A percentile compares a stretch with the other conserved stretches of the same genome.
phyloP scores from a whole-genome alignment of 345 rosid species.

The Eucalyptus coolabah region DNA sequence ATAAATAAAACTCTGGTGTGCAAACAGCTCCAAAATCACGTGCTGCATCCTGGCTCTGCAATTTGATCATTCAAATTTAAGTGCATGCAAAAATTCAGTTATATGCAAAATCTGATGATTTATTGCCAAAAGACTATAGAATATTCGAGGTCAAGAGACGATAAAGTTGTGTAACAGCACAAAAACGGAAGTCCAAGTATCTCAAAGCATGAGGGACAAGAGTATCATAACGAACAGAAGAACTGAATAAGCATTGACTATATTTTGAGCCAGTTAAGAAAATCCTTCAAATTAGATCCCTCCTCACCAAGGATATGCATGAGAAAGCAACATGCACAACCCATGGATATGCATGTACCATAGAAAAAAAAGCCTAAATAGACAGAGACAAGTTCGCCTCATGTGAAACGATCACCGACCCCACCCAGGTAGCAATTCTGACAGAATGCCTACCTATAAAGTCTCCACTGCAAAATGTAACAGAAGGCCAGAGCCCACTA shows the following conservation, averaged over 20 bases:
- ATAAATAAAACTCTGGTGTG: slow-evolving; percentile 83
- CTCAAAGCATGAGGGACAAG: neutral
- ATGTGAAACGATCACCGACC: neutral
- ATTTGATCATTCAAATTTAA: neutral
- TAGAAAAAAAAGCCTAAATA: neutral
- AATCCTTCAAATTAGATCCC: neutral
- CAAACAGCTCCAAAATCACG: slow-evolving; percentile 75
- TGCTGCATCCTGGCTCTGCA: slow-evolving; percentile 80
- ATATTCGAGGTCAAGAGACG: neutral
- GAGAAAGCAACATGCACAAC: neutral
- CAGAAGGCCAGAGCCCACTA: neutral
- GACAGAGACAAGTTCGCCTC: neutral
- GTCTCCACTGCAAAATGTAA: neutral
- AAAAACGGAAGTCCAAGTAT: neutral
- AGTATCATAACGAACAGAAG: neutral
- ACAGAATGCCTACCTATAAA: neutral
- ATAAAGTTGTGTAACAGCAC: neutral
- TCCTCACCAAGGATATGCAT: neutral
- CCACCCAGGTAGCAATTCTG: neutral
- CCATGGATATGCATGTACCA: neutral
- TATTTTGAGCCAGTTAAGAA: neutral
- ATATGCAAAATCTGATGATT: neutral
- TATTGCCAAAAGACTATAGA: neutral
- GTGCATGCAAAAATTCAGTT: neutral
- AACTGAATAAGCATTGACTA: neutral